Evolutionary conservation across 352 stramenopile genomes (phyloP).

Genomic region (Blastocystis sp.): DNA sequence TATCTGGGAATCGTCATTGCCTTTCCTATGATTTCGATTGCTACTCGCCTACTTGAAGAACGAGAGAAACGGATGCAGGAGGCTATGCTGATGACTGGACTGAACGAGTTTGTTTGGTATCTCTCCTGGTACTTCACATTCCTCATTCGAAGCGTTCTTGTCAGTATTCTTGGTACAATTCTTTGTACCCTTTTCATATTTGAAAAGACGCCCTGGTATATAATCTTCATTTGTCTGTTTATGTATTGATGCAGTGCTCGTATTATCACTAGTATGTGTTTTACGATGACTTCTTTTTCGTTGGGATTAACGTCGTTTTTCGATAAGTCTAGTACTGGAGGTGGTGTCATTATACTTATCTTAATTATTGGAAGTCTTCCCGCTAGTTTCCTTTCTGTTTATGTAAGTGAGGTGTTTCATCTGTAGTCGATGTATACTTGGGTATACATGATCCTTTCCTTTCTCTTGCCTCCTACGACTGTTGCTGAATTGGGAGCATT

Average conservation of each 20-base stretch:
- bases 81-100: slow-evolving; percentile 42
- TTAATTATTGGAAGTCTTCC: background rate
- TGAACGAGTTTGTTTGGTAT: slow-evolving; percentile 54
- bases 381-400: background rate
- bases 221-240: slow-evolving; percentile 14
- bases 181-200: background rate
- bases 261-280: background rate
- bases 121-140: background rate
- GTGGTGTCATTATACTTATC: slow-evolving; percentile 23
- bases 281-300: background rate
- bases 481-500: background rate
- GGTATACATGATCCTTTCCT: background rate
- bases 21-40: slow-evolving; percentile 15
- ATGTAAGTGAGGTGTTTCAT: background rate
- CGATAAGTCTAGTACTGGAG: slow-evolving; percentile 16
- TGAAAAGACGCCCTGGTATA: background rate
- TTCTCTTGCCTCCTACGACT: background rate
- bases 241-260: background rate
- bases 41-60: slow-evolving; percentile 30
- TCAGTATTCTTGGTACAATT: background rate
- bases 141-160: background rate
- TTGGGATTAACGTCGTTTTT: slow-evolving; percentile 45
- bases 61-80: slow-evolving; percentile 35
- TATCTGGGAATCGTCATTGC: slow-evolving; percentile 19
- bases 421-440: background rate